phyloP scores from a whole-genome alignment of 768 basidiomycete genomes.

The Glaciozyma antarctica region DNA sequence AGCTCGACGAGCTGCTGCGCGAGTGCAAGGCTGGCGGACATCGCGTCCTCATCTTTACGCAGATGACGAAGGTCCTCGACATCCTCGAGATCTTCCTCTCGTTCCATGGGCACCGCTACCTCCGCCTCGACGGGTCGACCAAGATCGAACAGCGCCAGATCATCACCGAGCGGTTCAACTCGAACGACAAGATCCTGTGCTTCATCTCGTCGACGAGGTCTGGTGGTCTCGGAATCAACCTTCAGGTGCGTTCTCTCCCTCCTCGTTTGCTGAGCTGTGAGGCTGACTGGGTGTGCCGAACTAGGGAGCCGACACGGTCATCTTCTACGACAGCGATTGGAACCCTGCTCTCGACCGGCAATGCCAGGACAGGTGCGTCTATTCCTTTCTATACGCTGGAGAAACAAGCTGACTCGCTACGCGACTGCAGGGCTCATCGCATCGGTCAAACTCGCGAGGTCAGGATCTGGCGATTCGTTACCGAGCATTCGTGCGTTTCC shows the following conservation, averaged over 20 bases:
- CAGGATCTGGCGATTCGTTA: slow-evolving; percentile 86
- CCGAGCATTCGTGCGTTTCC: slow-evolving; percentile 34
- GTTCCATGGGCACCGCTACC: slow-evolving; percentile 84
- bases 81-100: slow-evolving; percentile 88
- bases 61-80: slow-evolving; percentile 90
- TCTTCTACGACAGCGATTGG: slow-evolving; percentile 45
- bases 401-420: not conserved
- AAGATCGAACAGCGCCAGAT: slow-evolving; percentile 76
- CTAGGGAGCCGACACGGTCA: slow-evolving; percentile 45
- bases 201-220: slow-evolving; percentile 44
- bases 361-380: slow-evolving; percentile 46
- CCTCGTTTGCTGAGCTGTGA: no score
- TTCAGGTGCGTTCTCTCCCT: slow-evolving; percentile 14
- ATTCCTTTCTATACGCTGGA: slow-evolving; percentile 33
- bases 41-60: slow-evolving; percentile 87
- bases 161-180: slow-evolving; percentile 45
- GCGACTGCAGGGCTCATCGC: slow-evolving; percentile 29
- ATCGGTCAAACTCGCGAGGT: slow-evolving; percentile 65
- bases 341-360: slow-evolving; percentile 45
- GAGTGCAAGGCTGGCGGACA: slow-evolving; percentile 80
- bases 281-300: not conserved
- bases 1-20: slow-evolving; percentile 65
- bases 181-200: slow-evolving; percentile 41
- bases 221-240: slow-evolving; percentile 81
- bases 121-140: slow-evolving; percentile 88